Base-by-base conservation (phyloP, 2,329 filamentous ascomycete genomes). In the Hypoxylon rubiginosum region DNA sequence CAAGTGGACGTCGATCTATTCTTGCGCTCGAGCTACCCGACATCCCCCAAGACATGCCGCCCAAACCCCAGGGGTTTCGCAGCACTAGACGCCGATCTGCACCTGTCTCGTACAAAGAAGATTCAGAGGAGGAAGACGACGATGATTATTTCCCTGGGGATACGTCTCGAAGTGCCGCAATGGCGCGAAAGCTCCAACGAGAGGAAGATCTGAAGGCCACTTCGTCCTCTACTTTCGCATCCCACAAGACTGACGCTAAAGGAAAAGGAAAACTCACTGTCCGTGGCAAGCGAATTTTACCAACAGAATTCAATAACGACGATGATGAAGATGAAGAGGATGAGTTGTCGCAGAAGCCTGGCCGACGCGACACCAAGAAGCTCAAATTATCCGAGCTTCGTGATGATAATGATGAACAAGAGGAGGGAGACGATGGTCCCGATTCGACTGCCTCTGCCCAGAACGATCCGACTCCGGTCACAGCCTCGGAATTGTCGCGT, bases 41-140 rank as follows among this genome's bases (percentile, higher is more conserved):
- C 3, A 61, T 79, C 32, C 75, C 78, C 6, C 41, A 61, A 43
- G 84, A 86, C 68, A 85, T 86, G 58, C 76, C 77, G 10, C 70
- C 74, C 72, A 80, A 80, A 66, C 77, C 54, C 15, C 56, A 57
- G 52, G 53, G 36, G 55, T 57, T 53, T 41, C 62, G 62, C 67
- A 59, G 55, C 48, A 73, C 41, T 56, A 71, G 43, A 71, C 63
- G 54, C 71, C 79, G 21, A 73, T 76, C 30, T 52, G 24, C 54
- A 15, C 59, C 64, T 1, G 52, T 64, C 6, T 64, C 56, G 1
- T 70, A 70, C 26, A 26, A 79, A n/a, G 77, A 79, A 0, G 78
- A 80, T 17, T 71, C 66, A 7, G 77, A 74, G 19, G 68, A 75
- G 17, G 71, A 75, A n/a, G 69, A 73, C 43, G 68, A 71, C 26